Base-by-base conservation (phyloP, 2,329 filamentous ascomycete genomes). In the Fusarium sp. region DNA sequence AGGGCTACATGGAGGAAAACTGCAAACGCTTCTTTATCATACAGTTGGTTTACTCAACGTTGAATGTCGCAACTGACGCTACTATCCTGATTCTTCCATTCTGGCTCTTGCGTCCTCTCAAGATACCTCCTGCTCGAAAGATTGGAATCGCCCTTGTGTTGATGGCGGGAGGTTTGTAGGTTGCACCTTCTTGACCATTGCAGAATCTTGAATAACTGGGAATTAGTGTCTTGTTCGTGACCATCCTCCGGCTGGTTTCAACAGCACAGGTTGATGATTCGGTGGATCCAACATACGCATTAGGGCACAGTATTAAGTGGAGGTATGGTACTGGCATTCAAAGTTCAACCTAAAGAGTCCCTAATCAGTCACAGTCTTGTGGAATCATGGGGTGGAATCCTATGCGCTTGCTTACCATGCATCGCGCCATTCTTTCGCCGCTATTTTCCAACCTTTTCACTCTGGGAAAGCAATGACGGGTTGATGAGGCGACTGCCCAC, bases 381-480 rank as follows among this genome's bases (percentile, higher is more conserved):
- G 30, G 65, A 67, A 40, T 47, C 52, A 6, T 67, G 52, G 46
- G 46, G 52, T 23, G 61, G 65, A 7, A 36, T 67, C 3, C 50
- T 65, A 7, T 67, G 61, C 12, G 65, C 65, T 18, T 67, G 61
- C 34, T 36, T 67, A 15, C 65, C 65, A 3, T 67, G 62, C n/a
- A 28, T 65, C 3, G 56, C 37, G 13, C 31, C 65, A 3, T 40
- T 65, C 7, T n/a, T 60, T 4, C 39, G 12, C 10, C 55, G 40
- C 7, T 58, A 40, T 13, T 48, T 58, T 12, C 51, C 50, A 3
- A 23, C 30, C 2, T 56, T 57, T 5, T 23, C 23, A 5, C 23
- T 23, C 23, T 23, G 23, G 23, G 23, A 23, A 23, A 23, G 5
- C 23, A 23, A 23, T 23, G 23, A 23, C 23, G 23, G 23, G 23